Evolutionary conservation across 2,329 filamentous ascomycete genomes (phyloP).

Genomic region (Pezicula carpinea): DNA sequence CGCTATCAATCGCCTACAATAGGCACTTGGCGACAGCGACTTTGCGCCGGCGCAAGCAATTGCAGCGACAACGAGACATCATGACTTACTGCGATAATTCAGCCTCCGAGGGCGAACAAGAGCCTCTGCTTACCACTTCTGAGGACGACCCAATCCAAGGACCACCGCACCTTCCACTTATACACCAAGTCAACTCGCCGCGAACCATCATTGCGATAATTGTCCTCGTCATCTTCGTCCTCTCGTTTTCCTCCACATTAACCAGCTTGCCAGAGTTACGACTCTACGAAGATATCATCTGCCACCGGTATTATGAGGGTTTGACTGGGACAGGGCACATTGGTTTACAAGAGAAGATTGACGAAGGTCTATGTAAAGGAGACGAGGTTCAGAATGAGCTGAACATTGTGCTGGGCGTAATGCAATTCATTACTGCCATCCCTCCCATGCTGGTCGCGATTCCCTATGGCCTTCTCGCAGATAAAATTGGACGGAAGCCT

Average conservation of each 20-base stretch:
- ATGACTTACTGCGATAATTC: not conserved
- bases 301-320: constrained; percentile 32
- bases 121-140: not conserved
- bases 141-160: not conserved
- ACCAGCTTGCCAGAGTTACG: constrained; percentile 30
- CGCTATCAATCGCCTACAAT: too few species aligned
- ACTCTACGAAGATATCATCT: constrained; percentile 35
- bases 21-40: too few species aligned
- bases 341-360: constrained; percentile 23
- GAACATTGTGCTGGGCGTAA: constrained; percentile 30
- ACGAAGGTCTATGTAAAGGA: constrained; percentile 33
- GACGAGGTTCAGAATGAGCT: constrained; percentile 32
- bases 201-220: constrained; percentile 29
- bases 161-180: constrained; percentile 1
- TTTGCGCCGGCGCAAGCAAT: not conserved
- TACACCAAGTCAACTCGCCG: constrained; percentile 17
- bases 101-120: not conserved
- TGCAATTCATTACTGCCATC: constrained; percentile 26
- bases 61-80: not conserved
- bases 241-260: constrained; percentile 25
- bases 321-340: constrained; percentile 18
- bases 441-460: constrained; percentile 27
- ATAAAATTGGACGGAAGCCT: constrained; percentile 33
- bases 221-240: constrained; percentile 27
- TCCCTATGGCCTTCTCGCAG: constrained; percentile 34